phyloP scores from a whole-genome alignment of 2,329 filamentous ascomycete genomes.

The Microcera coccophila region DNA sequence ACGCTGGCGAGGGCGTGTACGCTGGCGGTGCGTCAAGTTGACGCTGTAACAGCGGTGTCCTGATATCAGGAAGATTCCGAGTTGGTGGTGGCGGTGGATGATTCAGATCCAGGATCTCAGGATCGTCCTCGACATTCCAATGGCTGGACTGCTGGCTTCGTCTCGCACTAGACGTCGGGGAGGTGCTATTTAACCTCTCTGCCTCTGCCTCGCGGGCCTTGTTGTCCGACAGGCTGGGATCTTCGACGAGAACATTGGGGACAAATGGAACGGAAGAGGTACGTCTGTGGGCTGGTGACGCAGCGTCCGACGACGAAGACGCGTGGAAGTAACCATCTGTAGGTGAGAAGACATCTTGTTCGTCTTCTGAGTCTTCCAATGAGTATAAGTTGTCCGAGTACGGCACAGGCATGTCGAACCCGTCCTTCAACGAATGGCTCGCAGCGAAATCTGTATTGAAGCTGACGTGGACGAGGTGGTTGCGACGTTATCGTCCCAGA shows the following conservation, averaged over 20 bases:
- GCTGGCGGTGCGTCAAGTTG: slow-evolving; percentile 47
- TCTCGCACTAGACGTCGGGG: not conserved
- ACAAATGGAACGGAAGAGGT: slow-evolving; percentile 41
- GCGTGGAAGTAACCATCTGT: slow-evolving; percentile 51
- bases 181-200: slow-evolving; percentile 35
- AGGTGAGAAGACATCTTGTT: slow-evolving; percentile 42
- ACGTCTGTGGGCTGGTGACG: slow-evolving; percentile 21
- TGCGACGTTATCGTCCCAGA: no score
- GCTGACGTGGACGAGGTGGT: no score
- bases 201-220: slow-evolving; percentile 45
- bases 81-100: not conserved
- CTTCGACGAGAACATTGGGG: slow-evolving; percentile 47
- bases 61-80: not conserved
- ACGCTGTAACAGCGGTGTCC: slow-evolving; percentile 14
- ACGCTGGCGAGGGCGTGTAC: slow-evolving; percentile 44
- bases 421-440: no score
- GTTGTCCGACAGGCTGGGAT: slow-evolving; percentile 42
- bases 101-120: not conserved
- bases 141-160: slow-evolving; percentile 6
- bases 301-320: slow-evolving; percentile 29
- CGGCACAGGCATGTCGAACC: slow-evolving; percentile 46
- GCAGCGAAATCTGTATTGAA: no score
- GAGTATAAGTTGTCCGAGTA: slow-evolving; percentile 49
- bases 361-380: slow-evolving; percentile 36
- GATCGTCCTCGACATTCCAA: slow-evolving; percentile 22